Evolutionary conservation across 2,329 filamentous ascomycete species (phyloP), one percentile per base, ranked within the genome.

Genomic region (Aspergillus neoniger): DNA sequence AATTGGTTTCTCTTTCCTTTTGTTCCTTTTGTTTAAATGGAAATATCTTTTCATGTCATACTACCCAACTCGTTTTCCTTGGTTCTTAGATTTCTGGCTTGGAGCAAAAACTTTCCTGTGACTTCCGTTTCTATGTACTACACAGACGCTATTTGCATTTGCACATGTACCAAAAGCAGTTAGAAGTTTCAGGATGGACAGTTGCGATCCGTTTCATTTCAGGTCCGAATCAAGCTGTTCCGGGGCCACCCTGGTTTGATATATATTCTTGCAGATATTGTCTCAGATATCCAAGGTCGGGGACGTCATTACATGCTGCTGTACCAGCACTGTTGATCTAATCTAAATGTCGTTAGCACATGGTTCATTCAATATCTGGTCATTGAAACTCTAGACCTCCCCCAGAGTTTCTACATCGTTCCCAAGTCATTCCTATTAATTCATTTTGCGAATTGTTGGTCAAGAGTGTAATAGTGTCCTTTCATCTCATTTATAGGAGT

Each of bases 151-250:
- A 53, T 38, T 57, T 58, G 47, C 52, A 61, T 54, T 60, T 63
- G 57, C 63, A 63, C 59, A 59, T 67, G 65, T 67, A 67, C 57
- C 65, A 67, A 67, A 68, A 65, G 59, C 62, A 62, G 58, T 64
- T 68, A 68, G 65, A 67, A 57, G 39, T 39, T 49, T 60, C 56
- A 55, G 39, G 52, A 53, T 55, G 55, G 15, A 30, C 49, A 39
- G 49, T 55, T 25, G 49, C 43, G 32, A 30, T 61, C 56, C 55
- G 49, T 53, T 55, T 62, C 55, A 48, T 48, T 52, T 43, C 60
- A 60, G 59, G 60, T 23, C 32, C 55, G 60, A 38, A 30, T 52
- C 10, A 32, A n/a, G 10, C 49, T 41, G 47, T 52, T 43, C 53
- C 23, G 30, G 44, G 14, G 43, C 25, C 49, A 41, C 36, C 36